These are phyloP conservation scores for Mucor circinelloides DNA, from an alignment of 371 early-diverging fungal species.

Conservation along the genomic window DNA sequence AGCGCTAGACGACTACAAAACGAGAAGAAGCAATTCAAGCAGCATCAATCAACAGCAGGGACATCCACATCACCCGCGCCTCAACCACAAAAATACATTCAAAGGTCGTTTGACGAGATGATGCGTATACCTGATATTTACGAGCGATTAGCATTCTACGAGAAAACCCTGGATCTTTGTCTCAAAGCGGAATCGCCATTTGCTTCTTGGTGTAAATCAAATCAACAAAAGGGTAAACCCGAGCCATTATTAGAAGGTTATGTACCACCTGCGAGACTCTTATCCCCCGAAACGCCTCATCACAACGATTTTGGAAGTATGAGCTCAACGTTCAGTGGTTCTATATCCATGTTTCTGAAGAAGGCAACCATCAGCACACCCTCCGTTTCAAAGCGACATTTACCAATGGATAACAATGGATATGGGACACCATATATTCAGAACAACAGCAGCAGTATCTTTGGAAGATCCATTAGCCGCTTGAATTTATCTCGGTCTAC, in stretches of 20 bases:
- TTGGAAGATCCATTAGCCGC: slow-evolving; percentile 25
- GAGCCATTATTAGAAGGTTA: slow-evolving; percentile 31
- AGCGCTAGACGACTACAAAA: slow-evolving; percentile 7
- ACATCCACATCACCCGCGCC: neutral
- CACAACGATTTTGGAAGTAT: slow-evolving; percentile 8
- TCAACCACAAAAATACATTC: slow-evolving; percentile 28
- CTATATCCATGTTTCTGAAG: slow-evolving; percentile 24
- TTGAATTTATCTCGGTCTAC: slow-evolving; percentile 15
- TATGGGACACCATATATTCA: neutral
- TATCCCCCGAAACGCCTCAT: slow-evolving; percentile 10
- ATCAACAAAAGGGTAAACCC: slow-evolving; percentile 29
- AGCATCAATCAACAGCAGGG: slow-evolving; percentile 1
- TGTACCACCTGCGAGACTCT: slow-evolving; percentile 19
- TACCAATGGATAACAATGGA: neutral
- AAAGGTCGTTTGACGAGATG: slow-evolving; percentile 38
- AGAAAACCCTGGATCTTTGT: slow-evolving; percentile 34
- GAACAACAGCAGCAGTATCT: slow-evolving; percentile 10
- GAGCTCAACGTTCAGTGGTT: slow-evolving; percentile 16
- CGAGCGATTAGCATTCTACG: slow-evolving; percentile 41
- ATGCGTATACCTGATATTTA: slow-evolving; percentile 41
- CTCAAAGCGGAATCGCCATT: slow-evolving; percentile 31
- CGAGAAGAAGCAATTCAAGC: slow-evolving; percentile 3
- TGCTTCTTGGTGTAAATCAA: slow-evolving; percentile 23
- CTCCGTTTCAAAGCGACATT: neutral
- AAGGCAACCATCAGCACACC: slow-evolving; percentile 18